Conservation (phyloP, 495 filamentous ascomycete species). For the Neurospora sp. region DNA sequence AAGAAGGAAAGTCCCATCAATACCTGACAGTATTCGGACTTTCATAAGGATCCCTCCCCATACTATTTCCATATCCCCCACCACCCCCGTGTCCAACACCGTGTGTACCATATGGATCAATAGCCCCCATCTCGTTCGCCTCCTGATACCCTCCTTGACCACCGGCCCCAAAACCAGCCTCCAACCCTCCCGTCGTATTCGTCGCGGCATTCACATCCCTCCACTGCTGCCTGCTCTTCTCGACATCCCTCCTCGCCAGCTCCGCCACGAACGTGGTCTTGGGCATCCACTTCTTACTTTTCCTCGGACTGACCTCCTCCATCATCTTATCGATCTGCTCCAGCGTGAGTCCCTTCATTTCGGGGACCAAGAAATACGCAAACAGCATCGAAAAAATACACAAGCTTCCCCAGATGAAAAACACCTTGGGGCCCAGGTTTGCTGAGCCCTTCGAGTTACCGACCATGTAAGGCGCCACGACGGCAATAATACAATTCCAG, state of each 20-base stretch:
- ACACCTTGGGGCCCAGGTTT: conserved; percentile 60
- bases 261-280: conserved; percentile 55
- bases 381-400: conserved; percentile 54
- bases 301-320: conserved; percentile 62
- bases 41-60: background rate
- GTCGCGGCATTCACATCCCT: background rate
- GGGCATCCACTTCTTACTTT: conserved; percentile 56
- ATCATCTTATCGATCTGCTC: conserved; percentile 87
- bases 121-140: background rate
- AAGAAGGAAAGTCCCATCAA: background rate
- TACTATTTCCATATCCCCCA: background rate
- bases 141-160: background rate
- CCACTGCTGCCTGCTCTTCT: background rate
- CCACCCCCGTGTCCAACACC: background rate
- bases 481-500: conserved; percentile 66
- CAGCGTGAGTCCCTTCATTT: conserved; percentile 79
- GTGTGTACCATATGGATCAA: background rate
- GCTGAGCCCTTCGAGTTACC: conserved; percentile 53
- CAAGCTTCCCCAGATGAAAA: conserved; percentile 67
- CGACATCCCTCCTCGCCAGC: conserved; percentile 9
- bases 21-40: background rate
- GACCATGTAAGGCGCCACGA: conserved; percentile 71
- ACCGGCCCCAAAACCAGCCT: background rate
- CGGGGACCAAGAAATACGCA: conserved; percentile 69
- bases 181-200: background rate